Evolutionary conservation across 345 rosid species (phyloP).

Genomic region (Fremontodendron californicum): DNA sequence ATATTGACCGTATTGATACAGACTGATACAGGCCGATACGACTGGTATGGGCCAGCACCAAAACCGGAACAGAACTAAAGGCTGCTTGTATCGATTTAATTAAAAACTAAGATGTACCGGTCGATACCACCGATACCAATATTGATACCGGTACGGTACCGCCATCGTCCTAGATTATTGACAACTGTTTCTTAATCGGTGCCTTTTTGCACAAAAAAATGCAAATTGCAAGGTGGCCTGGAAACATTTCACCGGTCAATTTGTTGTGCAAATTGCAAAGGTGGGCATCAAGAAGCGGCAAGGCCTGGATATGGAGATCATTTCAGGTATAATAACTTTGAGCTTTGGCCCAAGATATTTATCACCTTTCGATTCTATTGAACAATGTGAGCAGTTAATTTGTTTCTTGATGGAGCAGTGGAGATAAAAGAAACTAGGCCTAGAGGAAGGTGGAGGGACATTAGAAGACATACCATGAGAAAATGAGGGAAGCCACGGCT

Average conservation of each 20-base stretch:
- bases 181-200: too few species aligned
- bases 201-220: too few species aligned
- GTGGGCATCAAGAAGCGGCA: neutral
- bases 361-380: neutral
- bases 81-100: too few species aligned
- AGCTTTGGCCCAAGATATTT: too few species aligned
- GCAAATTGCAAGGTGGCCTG: neutral
- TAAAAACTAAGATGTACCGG: too few species aligned
- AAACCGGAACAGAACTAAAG: too few species aligned
- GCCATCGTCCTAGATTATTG: too few species aligned
- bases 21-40: too few species aligned
- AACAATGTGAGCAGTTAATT: neutral
- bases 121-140: too few species aligned
- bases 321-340: neutral
- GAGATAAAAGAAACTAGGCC: neutral
- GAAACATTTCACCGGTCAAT: neutral
- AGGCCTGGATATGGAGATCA: neutral
- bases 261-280: neutral
- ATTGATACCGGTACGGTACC: too few species aligned
- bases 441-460: neutral
- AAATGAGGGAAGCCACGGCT: slow-evolving; percentile 70
- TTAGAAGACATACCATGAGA: slow-evolving; percentile 55
- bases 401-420: neutral
- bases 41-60: too few species aligned
- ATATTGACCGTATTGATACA: too few species aligned